Evolutionary conservation across 1,284 basidiomycete genomes (phyloP), one percentile per base, ranked within the genome.

Genomic region (Ganoderma resinaceum): DNA sequence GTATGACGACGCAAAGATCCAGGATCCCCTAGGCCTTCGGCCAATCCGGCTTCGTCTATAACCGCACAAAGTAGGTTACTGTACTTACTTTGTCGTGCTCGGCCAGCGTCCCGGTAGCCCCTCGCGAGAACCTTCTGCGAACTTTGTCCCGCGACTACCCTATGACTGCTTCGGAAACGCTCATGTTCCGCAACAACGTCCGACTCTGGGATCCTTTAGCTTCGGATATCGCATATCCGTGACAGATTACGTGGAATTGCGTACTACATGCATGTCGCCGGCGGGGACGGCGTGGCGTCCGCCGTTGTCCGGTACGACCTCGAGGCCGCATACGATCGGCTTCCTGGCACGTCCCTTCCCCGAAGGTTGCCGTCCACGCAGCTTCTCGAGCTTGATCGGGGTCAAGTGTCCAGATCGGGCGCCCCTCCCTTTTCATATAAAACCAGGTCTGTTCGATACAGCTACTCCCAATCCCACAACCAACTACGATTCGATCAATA

Each of bases 401-500:
- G 46, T 12, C 46, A 26, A 20, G 52, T 55, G 52, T 16, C 52
- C 18, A 29, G 52, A 55, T 33, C 52, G 52, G 26, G 31, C 52
- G 29, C 52, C 29, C 43, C 29, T 16, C 14, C 37, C 55, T 35
- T 1, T 23, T 8, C 58, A 23, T 60, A 60, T 60, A 60, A 26
- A 42, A 12, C 23, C 35, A 1, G n/a, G 23, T 14, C 26, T 16
- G 37, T 23, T 40, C 11, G 12, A 26, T 4, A 16, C 31, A 23
- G 0, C 33, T 18, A 1, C 53, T n/a, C 31, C n/a, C 55, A 37
- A 18, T n/a, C 33, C 20, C 55, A 31, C 55, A 33, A 8, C 5
- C 53, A 26, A 33, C 33, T 31, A 37, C 55, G 18, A 35, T 58
- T 60, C 37, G 8, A 60, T 11, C 46, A 42, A 8, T 38, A 77